Evolutionary conservation across 179 eudicot genomes (phyloP).

Genomic region (Kewa caespitosa): DNA sequence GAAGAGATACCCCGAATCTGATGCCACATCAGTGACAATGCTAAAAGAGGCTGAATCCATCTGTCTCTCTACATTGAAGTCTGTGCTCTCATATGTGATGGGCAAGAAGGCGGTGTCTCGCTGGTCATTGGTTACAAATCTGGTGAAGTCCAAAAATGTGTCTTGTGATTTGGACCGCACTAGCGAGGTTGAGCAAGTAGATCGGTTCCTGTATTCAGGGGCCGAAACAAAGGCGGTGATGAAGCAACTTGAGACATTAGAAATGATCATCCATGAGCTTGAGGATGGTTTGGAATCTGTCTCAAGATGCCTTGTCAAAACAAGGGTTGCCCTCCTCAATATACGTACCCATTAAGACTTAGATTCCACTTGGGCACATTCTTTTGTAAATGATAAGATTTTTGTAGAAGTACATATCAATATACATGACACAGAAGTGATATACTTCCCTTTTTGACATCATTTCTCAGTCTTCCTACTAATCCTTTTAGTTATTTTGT

Average conservation of each 20-base stretch:
- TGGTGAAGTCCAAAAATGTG: slow-evolving; percentile 25
- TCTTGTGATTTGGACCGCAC: neutral
- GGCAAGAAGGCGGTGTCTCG: slow-evolving; percentile 31
- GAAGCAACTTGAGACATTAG: slow-evolving; percentile 19
- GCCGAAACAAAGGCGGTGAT: too few relatives aligned
- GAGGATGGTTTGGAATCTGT: slow-evolving; percentile 24
- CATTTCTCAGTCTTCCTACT: too few relatives aligned
- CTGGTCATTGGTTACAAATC: slow-evolving; percentile 30
- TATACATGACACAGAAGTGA: too few relatives aligned
- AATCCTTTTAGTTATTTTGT: too few relatives aligned
- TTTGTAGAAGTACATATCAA: too few relatives aligned
- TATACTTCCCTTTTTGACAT: too few relatives aligned
- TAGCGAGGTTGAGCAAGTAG: slow-evolving; percentile 24
- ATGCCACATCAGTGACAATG: neutral
- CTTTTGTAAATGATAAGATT: too few relatives aligned
- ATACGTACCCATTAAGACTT: slow-evolving; percentile 5
- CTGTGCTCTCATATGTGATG: slow-evolving; percentile 16
- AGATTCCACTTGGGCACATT: too few relatives aligned
- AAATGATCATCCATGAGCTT: too few relatives aligned
- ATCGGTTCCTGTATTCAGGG: neutral
- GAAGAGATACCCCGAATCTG: neutral
- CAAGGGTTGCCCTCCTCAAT: slow-evolving; percentile 31
- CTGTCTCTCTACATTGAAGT: slow-evolving; percentile 22
- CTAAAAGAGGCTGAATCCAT: slow-evolving; percentile 27
- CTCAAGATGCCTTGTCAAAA: slow-evolving; percentile 25